Conservation (phyloP, 768 basidiomycete species). For the Royoungia palumana region DNA sequence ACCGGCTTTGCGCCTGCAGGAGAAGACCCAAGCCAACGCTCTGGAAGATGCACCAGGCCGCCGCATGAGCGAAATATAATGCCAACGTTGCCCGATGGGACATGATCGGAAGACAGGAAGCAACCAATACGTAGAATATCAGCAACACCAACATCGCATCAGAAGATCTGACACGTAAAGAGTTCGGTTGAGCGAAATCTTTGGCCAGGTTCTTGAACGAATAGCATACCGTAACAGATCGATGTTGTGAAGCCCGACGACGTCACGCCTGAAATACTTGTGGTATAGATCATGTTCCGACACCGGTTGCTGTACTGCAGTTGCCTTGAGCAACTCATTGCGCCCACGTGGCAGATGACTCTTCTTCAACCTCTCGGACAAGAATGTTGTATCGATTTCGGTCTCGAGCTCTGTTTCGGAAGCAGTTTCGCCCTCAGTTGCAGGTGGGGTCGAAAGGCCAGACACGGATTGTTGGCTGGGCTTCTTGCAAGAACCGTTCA, state of each 20-base stretch:
- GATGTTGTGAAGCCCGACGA: constrained; percentile 73
- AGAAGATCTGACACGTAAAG: constrained; percentile 54
- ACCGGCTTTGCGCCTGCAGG: constrained; percentile 78
- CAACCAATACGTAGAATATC: constrained; percentile 60
- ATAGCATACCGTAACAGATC: constrained; percentile 76
- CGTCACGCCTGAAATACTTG: constrained; percentile 87
- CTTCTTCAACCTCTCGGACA: constrained; percentile 7
- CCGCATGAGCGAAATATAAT: constrained; percentile 79
- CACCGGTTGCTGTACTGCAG: constrained; percentile 16
- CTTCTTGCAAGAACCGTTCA: constrained; percentile 20
- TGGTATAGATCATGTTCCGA: constrained; percentile 89
- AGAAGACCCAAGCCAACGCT: constrained; percentile 83
- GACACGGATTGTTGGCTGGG: constrained; percentile 26
- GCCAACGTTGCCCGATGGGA: constrained; percentile 48
- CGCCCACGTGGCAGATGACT: not conserved
- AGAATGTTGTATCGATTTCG: constrained; percentile 51
- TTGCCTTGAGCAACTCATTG: constrained; percentile 5
- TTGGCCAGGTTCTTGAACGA: not conserved
- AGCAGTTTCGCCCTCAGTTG: constrained; percentile 69
- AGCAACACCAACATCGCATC: constrained; percentile 81
- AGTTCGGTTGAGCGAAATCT: constrained; percentile 22
- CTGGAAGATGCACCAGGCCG: constrained; percentile 84
- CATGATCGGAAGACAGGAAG: constrained; percentile 58
- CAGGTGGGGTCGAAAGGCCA: constrained; percentile 53
- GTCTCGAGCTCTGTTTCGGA: constrained; percentile 70